These are phyloP conservation scores for Pyrrhoderma lamaoense DNA, from an alignment of 1,284 basidiomycete genomes.

Conservation along the genomic window DNA sequence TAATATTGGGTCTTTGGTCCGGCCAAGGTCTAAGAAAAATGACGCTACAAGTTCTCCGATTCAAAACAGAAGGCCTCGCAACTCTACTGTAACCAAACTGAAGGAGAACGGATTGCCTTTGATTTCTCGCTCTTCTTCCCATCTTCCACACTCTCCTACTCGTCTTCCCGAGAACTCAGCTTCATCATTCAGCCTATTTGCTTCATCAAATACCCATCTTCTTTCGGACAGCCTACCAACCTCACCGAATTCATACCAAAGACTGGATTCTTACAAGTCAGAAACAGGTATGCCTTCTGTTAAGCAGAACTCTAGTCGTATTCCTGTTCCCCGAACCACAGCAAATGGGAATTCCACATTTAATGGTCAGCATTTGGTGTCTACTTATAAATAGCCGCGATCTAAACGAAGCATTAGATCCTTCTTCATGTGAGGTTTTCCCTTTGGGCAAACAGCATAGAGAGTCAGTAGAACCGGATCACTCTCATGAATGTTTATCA, in stretches of 20 bases:
- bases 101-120: conserved; percentile 11
- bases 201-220: neutral
- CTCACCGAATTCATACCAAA: neutral
- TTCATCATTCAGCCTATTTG: conserved; percentile 1
- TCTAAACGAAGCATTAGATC: conserved; percentile 8
- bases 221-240: neutral
- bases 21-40: conserved; percentile 5
- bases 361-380: conserved; percentile 2
- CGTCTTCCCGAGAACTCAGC: neutral
- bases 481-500: conserved; percentile 9
- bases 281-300: neutral
- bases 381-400: conserved; percentile 4
- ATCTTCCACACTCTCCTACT: conserved; percentile 5
- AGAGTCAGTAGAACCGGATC: neutral
- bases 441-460: neutral
- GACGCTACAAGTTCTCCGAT: neutral
- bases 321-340: neutral
- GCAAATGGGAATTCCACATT: neutral
- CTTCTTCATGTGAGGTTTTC: conserved; percentile 12
- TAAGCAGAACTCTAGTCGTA: conserved; percentile 1
- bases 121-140: conserved; percentile 5
- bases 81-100: conserved; percentile 1
- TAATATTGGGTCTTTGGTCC: conserved; percentile 9
- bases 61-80: conserved; percentile 8
- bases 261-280: neutral